phyloP scores from a whole-genome alignment of 768 basidiomycete genomes.

The Pleurotus eryngii region DNA sequence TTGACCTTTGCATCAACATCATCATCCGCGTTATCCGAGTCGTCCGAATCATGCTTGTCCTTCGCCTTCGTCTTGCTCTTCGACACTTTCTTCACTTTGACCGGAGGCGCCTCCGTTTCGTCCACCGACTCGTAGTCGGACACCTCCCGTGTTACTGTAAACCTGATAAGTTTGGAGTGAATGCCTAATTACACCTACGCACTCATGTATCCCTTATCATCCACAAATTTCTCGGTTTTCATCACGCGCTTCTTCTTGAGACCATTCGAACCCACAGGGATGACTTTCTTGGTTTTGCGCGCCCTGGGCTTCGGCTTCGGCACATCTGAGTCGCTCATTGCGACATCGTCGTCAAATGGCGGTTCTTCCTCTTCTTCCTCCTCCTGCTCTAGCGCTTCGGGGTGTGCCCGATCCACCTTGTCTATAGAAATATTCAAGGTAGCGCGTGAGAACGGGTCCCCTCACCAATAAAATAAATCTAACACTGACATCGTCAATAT shows the following conservation, averaged over 20 bases:
- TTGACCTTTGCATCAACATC: not conserved
- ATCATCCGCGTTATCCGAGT: not conserved
- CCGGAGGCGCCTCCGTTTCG: constrained; percentile 43
- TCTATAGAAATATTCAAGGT: constrained; percentile 21
- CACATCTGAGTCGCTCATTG: constrained; percentile 29
- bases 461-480: not conserved
- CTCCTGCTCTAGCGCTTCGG: constrained; percentile 6
- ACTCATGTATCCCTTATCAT: constrained; percentile 77
- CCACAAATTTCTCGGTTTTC: constrained; percentile 52
- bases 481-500: constrained; percentile 65
- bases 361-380: constrained; percentile 16
- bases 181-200: constrained; percentile 16
- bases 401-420: constrained; percentile 27
- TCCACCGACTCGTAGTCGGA: constrained; percentile 79
- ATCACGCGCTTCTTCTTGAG: constrained; percentile 67
- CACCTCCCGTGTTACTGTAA: too few relatives aligned
- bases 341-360: constrained; percentile 28
- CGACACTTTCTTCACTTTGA: constrained; percentile 18
- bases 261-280: constrained; percentile 76
- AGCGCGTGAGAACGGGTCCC: not conserved
- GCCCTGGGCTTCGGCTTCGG: constrained; percentile 32
- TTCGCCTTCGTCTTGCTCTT: constrained; percentile 11
- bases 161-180: too few relatives aligned
- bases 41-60: not conserved
- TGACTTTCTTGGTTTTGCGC: constrained; percentile 50